Percentiles rank a stretch among this genome's conserved stretches.
phyloP scores from a whole-genome alignment of 768 basidiomycete genomes.

The Leucocoprinus leucothites region DNA sequence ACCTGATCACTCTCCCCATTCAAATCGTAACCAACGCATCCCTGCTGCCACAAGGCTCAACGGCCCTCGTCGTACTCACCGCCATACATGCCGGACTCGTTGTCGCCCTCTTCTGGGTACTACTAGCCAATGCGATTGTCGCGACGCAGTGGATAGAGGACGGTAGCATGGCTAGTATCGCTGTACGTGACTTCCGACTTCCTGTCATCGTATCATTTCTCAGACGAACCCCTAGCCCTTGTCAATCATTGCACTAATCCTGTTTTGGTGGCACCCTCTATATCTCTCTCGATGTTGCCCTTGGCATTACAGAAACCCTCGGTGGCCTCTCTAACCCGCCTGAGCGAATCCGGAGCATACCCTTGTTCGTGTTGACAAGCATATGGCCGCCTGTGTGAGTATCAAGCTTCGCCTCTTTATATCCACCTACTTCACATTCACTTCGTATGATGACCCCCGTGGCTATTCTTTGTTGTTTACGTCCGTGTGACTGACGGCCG shows the following conservation, averaged over 20 bases:
- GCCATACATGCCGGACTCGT: conserved; percentile 81
- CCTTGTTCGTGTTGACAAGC: conserved; percentile 70
- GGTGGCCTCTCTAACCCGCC: conserved; percentile 57
- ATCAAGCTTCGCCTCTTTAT: background rate
- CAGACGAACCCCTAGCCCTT: conserved; percentile 50
- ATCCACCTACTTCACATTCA: background rate
- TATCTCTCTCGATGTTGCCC: conserved; percentile 78
- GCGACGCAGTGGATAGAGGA: conserved; percentile 93
- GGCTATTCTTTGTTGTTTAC: background rate
- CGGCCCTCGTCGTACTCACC: conserved; percentile 61
- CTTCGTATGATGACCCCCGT: background rate
- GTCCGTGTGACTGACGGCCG: background rate
- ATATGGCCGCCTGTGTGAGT: conserved; percentile 32
- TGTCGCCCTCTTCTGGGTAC: conserved; percentile 74
- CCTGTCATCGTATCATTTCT: background rate
- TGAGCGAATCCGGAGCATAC: conserved; percentile 53
- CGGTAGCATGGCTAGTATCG: conserved; percentile 68
- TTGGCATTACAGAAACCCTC: conserved; percentile 61
- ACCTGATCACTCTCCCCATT: conserved; percentile 70
- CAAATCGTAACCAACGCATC: conserved; percentile 82
- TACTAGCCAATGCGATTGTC: conserved; percentile 74
- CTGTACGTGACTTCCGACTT: conserved; percentile 42
- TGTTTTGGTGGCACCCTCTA: conserved; percentile 77
- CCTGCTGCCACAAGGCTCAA: conserved; percentile 74
- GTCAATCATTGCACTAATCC: conserved; percentile 46